Evolutionary conservation across 1,139 yeast species (phyloP), one percentile per base, ranked within the genome.

Genomic region (Protomyces macrosporus): DNA sequence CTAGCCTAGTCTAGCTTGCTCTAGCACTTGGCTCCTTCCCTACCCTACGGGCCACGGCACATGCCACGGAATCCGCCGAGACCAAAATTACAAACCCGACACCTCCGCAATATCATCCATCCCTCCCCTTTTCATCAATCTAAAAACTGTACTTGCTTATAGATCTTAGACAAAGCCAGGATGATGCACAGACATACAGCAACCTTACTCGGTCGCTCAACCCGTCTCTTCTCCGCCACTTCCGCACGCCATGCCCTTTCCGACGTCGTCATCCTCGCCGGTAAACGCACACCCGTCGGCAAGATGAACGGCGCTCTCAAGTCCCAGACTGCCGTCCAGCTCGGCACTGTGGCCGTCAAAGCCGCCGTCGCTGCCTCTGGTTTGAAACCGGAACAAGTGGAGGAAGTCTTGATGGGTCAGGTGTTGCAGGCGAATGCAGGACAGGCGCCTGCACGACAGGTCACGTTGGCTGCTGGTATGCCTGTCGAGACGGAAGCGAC

Each of bases 371-470:
- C 64, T 10, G 59, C 56, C 5, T 60, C 62, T 3, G 57, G 60
- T 45, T 81, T 93, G 77, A 81, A 87, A 72, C 85, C 96, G 58
- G 72, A 72, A 30, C 85, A 82, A 66, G 95, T 88, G 65, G 97
- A 93, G 71, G 98, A 93, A 77, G 84, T 93, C 72, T 81, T 88
- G 72, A 91, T 90, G 75, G 98, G 98, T 72, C 90, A 90, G 72
- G 98, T 90, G 60, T 79, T 89, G 73, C 89, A 89, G 72, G 98
- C 97, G 69, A 89, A 89, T 73, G 85, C 90, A 65, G 98, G 98
- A 68, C 98, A 93, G 78, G 91, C 91, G 67, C 98, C 98, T 56
- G 98, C 98, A 53, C 87, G 98, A 77, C 98, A 93, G 79, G 98
- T 91, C 65, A 97, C 97, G 16, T 74, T 91, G 70, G 87, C 85